Base-by-base conservation (phyloP, 2,329 filamentous ascomycete species). In the Colletotrichum gloeosporioides region DNA sequence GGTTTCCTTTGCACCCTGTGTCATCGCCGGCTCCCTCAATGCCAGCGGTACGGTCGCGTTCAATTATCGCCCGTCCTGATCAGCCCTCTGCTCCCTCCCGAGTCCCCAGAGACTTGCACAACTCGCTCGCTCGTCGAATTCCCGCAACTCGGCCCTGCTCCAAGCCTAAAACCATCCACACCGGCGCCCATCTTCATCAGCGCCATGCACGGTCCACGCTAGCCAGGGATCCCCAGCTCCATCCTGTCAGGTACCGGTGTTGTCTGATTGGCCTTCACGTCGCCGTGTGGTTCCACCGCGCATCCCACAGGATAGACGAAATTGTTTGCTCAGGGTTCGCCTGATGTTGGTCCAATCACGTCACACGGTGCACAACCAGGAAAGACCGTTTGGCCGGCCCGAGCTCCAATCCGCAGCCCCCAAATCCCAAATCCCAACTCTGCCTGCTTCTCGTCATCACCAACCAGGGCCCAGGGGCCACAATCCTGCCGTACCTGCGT, bases 171-270 rank as follows among this genome's bases (percentile, higher is more conserved):
- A 62, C 25, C 70, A 74, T 76, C 75, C 75, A 77, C 71, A 75
- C 71, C 61, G 71, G 75, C 75, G 72, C 66, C 66, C 75, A 77
- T 75, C 75, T 67, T 74, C 75, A 71, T 75, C 72, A 77, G 66
- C 62, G 66, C 66, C 61, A 25, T 63, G 71, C 72, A 67, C 71
- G 62, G 61, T 13, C 61, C 4, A n/a, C 61, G 61, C 62, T 75
- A 76, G 70, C 70, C 62, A 66, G 73, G 70, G 64, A 27, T 32
- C 39, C 62, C 32, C 71, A 36, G 44, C 31, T 34, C 49, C 66
- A 71, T 12, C 10, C 61, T 71, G 65, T 71, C 75, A 77, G 75
- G 75, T 70, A 75, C 75, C 53, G 34, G 34, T 25, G 16, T 12
- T 13, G 18, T 27, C 71, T 71, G 57, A 61, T 77, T 77, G 75